Conservation (phyloP, 257 asterid genomes). For the Solanum pimpinellifolium region DNA sequence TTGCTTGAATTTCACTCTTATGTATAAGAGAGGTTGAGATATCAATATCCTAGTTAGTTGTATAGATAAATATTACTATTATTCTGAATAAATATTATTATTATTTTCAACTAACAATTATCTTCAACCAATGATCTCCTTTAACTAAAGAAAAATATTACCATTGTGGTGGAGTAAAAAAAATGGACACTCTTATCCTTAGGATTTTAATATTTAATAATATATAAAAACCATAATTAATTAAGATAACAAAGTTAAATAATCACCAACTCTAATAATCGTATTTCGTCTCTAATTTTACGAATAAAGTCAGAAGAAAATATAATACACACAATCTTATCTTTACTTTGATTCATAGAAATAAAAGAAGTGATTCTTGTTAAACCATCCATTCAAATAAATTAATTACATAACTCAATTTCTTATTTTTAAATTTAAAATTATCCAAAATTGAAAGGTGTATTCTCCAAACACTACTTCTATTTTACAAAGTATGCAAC, state of each 20-base stretch:
- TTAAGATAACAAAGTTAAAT: neutral
- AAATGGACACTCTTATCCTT: neutral
- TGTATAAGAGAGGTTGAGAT: neutral
- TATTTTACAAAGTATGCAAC: neutral
- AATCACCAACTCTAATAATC: too few species aligned
- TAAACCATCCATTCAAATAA: neutral
- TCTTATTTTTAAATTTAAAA: neutral
- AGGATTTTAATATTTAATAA: neutral
- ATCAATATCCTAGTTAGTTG: neutral
- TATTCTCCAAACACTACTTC: neutral
- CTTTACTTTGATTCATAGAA: too few species aligned
- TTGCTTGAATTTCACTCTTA: neutral
- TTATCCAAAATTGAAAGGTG: neutral
- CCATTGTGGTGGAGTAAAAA: neutral
- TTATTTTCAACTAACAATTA: neutral
- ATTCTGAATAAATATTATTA: neutral
- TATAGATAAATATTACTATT: neutral
- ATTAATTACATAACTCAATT: neutral
- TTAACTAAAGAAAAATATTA: neutral
- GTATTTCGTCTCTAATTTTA: too few species aligned
- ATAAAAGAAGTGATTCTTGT: too few species aligned
- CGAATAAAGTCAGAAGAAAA: too few species aligned
- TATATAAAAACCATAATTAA: neutral
- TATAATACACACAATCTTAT: neutral
- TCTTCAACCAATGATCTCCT: neutral